Evolutionary conservation across 441 rosid species (phyloP).

Genomic region (Erodium trifolium): DNA sequence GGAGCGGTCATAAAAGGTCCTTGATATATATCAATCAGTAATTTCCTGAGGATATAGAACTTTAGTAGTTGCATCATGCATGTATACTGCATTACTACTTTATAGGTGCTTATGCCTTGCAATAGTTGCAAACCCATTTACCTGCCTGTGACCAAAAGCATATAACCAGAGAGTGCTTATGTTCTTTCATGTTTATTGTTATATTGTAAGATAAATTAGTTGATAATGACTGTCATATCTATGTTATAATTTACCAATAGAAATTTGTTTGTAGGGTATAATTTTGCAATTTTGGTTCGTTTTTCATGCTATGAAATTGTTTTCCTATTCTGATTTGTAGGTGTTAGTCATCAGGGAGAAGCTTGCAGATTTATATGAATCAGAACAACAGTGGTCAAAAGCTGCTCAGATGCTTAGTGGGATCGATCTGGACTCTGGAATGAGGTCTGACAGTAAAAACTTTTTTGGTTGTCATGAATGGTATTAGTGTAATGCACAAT

Average conservation of each 20-base stretch:
- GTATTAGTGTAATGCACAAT: background rate
- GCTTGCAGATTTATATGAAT: constrained; percentile 88
- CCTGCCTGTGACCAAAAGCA: too few species aligned
- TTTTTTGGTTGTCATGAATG: constrained; percentile 1
- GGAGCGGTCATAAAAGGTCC: background rate
- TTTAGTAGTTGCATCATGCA: too few species aligned
- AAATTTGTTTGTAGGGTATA: background rate
- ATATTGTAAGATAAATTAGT: background rate
- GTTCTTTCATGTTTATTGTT: background rate
- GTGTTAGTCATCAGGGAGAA: constrained; percentile 89
- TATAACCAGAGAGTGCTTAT: too few species aligned
- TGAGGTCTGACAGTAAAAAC: constrained; percentile 57
- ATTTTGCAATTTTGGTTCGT: background rate
- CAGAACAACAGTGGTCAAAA: constrained; percentile 91
- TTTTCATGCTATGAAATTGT: background rate
- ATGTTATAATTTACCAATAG: background rate
- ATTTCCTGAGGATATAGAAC: too few species aligned
- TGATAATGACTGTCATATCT: background rate
- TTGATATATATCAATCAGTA: too few species aligned
- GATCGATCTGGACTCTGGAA: constrained; percentile 89
- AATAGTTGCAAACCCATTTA: too few species aligned
- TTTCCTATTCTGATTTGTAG: constrained; percentile 26
- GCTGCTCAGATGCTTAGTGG: constrained; percentile 99
- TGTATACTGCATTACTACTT: too few species aligned
- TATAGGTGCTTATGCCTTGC: too few species aligned